Base-by-base conservation (phyloP, 2,329 filamentous ascomycete species). In the Amauroascus verrucosus region DNA sequence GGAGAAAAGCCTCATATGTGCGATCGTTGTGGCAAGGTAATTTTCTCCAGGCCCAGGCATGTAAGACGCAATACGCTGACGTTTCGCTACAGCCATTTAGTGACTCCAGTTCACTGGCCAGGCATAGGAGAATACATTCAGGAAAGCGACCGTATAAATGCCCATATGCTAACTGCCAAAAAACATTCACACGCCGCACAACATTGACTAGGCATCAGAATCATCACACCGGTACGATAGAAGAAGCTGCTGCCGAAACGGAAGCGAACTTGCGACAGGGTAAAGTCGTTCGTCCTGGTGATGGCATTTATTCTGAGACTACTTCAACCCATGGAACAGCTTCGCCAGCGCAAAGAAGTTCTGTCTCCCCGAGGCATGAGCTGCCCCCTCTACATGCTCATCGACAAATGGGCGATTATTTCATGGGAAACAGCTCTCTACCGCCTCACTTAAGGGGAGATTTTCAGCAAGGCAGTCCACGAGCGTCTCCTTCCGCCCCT, bases 1-100 rank as follows among this genome's bases (percentile, higher is more conserved):
- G 93, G 93, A 59, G 93, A 97, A 74, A 98, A 98, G 72, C 93
- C 93, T 48, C 93, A 98, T 64, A 91, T 93, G 82, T 98, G 93
- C 67, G 93, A 96, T 71, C 83, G 87, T 58, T 97, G 93, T 69
- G 88, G 88, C 68, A 97, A 97, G 84, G 90, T 95, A 76, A 64
- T 78, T 59, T 41, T 13, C 11, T 35, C 20, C 32, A 2, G 32
- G 11, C 22, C 41, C 30, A 45, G 33, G 38, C 22, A 33, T 45
- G 18, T 32, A 48, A 28, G 50, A 38, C n/a, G 38, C 7, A 28
- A 20, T 53, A 41, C 54, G 62, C 51, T 53, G 54, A 56, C 52
- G n/a, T 50, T 16, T 38, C 50, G 32, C 24, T 32, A 63, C 32
- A 95, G 90, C 88, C 88, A 9, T 98, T 98, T 65, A 95, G 90